A percentile compares a stretch with the other conserved stretches of the same genome.
These are phyloP conservation scores for Solanum pennellii DNA, from an alignment of 257 asterid species.

Conservation along the genomic window DNA sequence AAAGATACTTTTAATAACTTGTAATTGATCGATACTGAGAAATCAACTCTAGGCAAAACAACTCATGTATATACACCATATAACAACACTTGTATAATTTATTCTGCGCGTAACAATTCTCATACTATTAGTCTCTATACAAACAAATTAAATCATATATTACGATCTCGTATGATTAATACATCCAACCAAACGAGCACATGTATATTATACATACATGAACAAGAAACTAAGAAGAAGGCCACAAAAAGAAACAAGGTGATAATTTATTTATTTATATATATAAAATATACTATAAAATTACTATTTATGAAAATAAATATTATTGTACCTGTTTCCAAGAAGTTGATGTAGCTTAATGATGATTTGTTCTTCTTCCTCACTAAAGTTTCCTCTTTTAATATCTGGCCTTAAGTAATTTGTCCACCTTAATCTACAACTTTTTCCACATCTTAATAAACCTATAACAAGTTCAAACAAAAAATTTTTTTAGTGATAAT, in stretches of 20 bases:
- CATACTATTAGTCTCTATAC: background rate
- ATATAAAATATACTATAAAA: background rate
- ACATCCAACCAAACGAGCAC: background rate
- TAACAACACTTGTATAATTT: background rate
- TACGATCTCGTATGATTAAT: accelerated
- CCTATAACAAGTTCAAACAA: background rate
- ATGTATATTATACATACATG: background rate
- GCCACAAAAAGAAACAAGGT: too few relatives aligned
- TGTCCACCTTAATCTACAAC: slow-evolving; percentile 27
- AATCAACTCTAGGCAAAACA: too few relatives aligned
- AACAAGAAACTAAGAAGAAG: background rate
- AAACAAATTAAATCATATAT: background rate
- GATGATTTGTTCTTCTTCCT: slow-evolving; percentile 21
- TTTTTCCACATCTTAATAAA: slow-evolving; percentile 22
- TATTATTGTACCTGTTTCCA: slow-evolving; percentile 13
- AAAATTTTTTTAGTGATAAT: background rate
- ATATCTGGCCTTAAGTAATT: slow-evolving; percentile 26
- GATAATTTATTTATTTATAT: too few relatives aligned
- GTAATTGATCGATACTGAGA: too few relatives aligned
- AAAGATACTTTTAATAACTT: background rate
- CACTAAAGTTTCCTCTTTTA: slow-evolving; percentile 20
- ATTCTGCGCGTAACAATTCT: background rate
- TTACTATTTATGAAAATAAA: background rate
- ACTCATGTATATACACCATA: too few relatives aligned
- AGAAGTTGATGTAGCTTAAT: slow-evolving; percentile 7